Conservation (phyloP, 257 asterid genomes). For the Lantana camara region DNA sequence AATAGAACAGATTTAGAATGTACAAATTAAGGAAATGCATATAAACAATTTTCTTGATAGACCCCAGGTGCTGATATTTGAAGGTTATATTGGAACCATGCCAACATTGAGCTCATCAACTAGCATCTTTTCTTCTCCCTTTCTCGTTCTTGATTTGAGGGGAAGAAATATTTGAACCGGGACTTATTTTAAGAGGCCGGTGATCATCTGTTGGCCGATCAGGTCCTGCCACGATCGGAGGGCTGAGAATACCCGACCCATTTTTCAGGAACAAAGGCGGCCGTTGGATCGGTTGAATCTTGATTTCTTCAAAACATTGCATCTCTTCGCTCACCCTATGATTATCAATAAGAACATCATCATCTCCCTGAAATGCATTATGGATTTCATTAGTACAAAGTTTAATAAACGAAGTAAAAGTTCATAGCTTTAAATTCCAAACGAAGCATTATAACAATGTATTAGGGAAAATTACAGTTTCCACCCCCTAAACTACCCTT, state of each 20-base stretch:
- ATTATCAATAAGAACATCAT: slow-evolving; percentile 49
- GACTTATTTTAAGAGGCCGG: slow-evolving; percentile 38
- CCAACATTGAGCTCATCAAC: slow-evolving; percentile 11
- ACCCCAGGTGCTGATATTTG: not conserved
- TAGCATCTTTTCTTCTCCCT: slow-evolving; percentile 35
- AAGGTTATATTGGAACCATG: not conserved
- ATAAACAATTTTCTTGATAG: not conserved
- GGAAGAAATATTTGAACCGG: slow-evolving; percentile 39
- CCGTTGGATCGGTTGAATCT: slow-evolving; percentile 30
- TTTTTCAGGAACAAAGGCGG: slow-evolving; percentile 33
- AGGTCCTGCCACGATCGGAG: slow-evolving; percentile 26
- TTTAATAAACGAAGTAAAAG: too few relatives aligned
- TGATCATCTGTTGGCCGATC: slow-evolving; percentile 36
- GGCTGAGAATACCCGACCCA: slow-evolving; percentile 22
- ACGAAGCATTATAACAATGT: too few relatives aligned
- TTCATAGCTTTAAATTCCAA: too few relatives aligned
- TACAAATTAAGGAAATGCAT: slow-evolving; percentile 1
- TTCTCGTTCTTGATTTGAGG: slow-evolving; percentile 38
- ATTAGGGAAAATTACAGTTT: too few relatives aligned
- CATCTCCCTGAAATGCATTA: slow-evolving; percentile 39
- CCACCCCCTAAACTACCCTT: not conserved
- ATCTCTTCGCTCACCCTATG: slow-evolving; percentile 42
- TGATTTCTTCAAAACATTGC: slow-evolving; percentile 37
- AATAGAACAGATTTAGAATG: slow-evolving; percentile 16
- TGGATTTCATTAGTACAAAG: not conserved